Base-by-base conservation (phyloP, 176 grass and related monocot species). In the Ensete glaucum region DNA sequence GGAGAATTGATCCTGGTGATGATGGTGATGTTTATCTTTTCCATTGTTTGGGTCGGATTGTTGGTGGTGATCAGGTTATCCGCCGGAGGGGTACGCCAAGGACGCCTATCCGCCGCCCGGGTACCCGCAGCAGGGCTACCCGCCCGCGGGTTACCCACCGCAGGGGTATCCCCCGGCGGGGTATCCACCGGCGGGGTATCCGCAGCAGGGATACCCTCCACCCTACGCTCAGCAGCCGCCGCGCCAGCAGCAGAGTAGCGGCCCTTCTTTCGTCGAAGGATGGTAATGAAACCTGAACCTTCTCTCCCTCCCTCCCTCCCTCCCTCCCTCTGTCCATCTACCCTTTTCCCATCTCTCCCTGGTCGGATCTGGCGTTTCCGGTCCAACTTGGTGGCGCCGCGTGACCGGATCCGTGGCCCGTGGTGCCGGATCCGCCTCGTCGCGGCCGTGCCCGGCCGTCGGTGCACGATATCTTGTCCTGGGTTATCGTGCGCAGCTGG, bases 221-320 rank as follows among this genome's bases (percentile, higher is more conserved):
- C 83, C 77, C 9, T 85, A 85, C 73, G 62, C 77, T 1, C 83
- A 85, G 77, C 77, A 27, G 8, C 83, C 68, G 9, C 65, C 22
- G 2, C 83, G 14, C 23, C 54, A 57, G 29, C 83, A 81, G 27
- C 53, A 85, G 26, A 85, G 48, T n/a, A 75, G 16, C 54, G 77
- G 83, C 17, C 83, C 83, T 54, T 70, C 83, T 59, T 85, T 80
- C 72, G 63, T 85, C 71, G 83, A 85, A 64, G 83, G 83, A 85
- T 85, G 83, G 83, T 85, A 80, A n/a, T 56, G 25, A 11, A 27
- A 51, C 15, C 51, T 48, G 20, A 27, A 54, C 53, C 69, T 14
- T 72, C 69, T 78, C 62, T 65, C 54, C 57, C 64, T 53, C 74
- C 63, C 73, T 23, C 25, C 29, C 73, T 10, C 16, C 2, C 29